These are phyloP conservation scores for Platanthera zijinensis DNA, from an alignment of 106 monocot genomes.

Conservation along the genomic window DNA sequence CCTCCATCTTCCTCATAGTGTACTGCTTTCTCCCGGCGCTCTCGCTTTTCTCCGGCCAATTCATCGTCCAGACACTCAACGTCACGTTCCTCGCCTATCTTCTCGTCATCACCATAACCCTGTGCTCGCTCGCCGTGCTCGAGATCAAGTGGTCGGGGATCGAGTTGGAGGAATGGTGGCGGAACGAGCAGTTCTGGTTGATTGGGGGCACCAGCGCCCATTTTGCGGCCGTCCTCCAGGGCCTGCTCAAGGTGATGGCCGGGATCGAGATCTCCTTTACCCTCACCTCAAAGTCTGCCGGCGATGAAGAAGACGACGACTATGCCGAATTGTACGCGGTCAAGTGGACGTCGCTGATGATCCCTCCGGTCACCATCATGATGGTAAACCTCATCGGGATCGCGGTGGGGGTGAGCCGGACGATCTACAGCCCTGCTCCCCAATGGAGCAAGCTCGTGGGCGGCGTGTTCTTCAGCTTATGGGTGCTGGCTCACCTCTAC, in stretches of 20 bases:
- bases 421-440: conserved; percentile 61
- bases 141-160: conserved; percentile 89
- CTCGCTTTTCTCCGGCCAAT: conserved; percentile 81
- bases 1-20: conserved; percentile 79
- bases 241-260: conserved; percentile 58
- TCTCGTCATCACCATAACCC: conserved; percentile 21
- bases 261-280: conserved; percentile 68
- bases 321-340: conserved; percentile 51
- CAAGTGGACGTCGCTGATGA: conserved; percentile 63
- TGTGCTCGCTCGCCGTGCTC: conserved; percentile 61
- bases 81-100: conserved; percentile 34
- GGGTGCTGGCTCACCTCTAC: conserved; percentile 37
- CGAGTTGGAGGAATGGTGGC: conserved; percentile 83
- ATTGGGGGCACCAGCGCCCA: conserved; percentile 84
- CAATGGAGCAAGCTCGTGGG: conserved; percentile 84
- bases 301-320: conserved; percentile 46
- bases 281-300: conserved; percentile 42
- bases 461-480: conserved; percentile 86
- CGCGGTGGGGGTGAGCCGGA: conserved; percentile 65
- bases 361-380: conserved; percentile 75
- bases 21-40: conserved; percentile 91
- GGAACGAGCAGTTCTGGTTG: conserved; percentile 69
- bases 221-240: conserved; percentile 76
- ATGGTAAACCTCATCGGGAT: conserved; percentile 79
- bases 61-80: conserved; percentile 62